A percentile compares a stretch with the other conserved stretches of the same genome.
phyloP scores from a whole-genome alignment of 768 basidiomycete genomes.

The Polyporus arcularius region DNA sequence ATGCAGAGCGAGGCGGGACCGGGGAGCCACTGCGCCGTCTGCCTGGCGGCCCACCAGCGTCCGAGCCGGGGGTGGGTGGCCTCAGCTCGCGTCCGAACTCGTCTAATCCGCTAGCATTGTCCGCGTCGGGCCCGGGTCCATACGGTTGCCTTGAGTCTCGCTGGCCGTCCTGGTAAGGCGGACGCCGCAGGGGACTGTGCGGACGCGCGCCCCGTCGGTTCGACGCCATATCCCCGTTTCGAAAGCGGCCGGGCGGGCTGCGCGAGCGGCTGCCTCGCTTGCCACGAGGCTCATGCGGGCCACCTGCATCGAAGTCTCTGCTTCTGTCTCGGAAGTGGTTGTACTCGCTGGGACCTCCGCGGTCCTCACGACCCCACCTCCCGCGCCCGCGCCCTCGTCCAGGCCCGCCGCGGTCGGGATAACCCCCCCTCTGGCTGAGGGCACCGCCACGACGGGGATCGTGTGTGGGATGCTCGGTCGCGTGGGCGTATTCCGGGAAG shows the following conservation, averaged over 20 bases:
- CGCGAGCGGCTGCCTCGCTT: constrained; percentile 66
- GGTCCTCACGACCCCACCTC: constrained; percentile 64
- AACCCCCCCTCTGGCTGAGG: constrained; percentile 47
- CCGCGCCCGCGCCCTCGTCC: constrained; percentile 68
- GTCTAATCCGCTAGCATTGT: constrained; percentile 57
- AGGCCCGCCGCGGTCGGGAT: constrained; percentile 55
- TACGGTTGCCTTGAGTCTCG: constrained; percentile 13
- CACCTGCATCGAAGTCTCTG: constrained; percentile 40
- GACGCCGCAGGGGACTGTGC: constrained; percentile 54
- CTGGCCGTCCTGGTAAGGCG: constrained; percentile 34
- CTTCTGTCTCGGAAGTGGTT: constrained; percentile 41
- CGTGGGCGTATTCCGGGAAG: not conserved
- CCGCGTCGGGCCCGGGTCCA: constrained; percentile 21
- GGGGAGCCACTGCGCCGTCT: constrained; percentile 13
- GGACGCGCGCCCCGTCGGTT: constrained; percentile 46
- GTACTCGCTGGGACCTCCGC: constrained; percentile 26
- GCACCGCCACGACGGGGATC: constrained; percentile 45
- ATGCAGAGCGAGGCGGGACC: constrained; percentile 4
- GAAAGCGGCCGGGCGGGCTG: constrained; percentile 68
- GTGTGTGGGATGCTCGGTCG: constrained; percentile 9
- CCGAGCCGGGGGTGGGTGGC: constrained; percentile 44
- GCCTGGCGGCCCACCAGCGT: not conserved
- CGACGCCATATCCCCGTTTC: constrained; percentile 27
- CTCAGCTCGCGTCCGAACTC: constrained; percentile 87
- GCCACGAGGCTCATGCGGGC: constrained; percentile 36